These are phyloP conservation scores for Exobasidium rhododendri DNA, from an alignment of 1,284 basidiomycete species.

Conservation along the genomic window DNA sequence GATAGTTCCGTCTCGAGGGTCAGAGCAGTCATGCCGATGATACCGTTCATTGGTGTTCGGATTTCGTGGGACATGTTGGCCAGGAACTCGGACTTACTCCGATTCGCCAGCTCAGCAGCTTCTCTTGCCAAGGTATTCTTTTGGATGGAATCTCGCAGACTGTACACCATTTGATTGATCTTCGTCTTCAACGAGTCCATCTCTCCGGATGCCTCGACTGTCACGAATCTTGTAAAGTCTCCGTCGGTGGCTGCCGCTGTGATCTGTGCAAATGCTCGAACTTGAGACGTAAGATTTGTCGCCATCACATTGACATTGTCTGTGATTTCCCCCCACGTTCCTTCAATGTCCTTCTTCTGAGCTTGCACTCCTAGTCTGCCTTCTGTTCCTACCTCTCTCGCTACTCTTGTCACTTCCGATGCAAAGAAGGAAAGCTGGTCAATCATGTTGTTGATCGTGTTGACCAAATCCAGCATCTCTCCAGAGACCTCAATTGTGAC, in stretches of 20 bases:
- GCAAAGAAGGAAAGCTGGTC: slow-evolving; percentile 78
- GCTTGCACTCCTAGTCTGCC: slow-evolving; percentile 96
- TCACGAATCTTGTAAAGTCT: slow-evolving; percentile 98
- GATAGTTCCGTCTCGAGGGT: slow-evolving; percentile 90
- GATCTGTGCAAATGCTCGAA: slow-evolving; percentile 97
- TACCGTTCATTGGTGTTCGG: slow-evolving; percentile 61
- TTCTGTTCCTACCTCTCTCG: slow-evolving; percentile 89
- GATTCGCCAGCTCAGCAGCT: slow-evolving; percentile 86
- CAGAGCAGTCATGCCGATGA: slow-evolving; percentile 98
- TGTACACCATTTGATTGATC: slow-evolving; percentile 99
- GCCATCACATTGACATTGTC: slow-evolving; percentile 61
- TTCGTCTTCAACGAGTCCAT: slow-evolving; percentile 99
- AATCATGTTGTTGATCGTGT: slow-evolving; percentile 63
- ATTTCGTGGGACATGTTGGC: slow-evolving; percentile 56
- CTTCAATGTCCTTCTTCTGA: slow-evolving; percentile 92
- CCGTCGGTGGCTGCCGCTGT: slow-evolving; percentile 98
- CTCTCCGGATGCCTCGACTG: slow-evolving; percentile 95
- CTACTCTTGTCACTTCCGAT: slow-evolving; percentile 90
- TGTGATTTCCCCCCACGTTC: slow-evolving; percentile 99
- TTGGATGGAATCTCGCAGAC: slow-evolving; percentile 92
- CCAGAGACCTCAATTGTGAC: slow-evolving; percentile 87
- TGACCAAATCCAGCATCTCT: slow-evolving; percentile 83
- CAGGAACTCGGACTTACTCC: slow-evolving; percentile 89
- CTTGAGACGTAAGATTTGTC: slow-evolving; percentile 94
- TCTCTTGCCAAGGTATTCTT: slow-evolving; percentile 98